Evolutionary conservation across 2,329 filamentous ascomycete genomes (phyloP), one percentile per base, ranked within the genome.

Genomic region (Tolypocladium sp.): DNA sequence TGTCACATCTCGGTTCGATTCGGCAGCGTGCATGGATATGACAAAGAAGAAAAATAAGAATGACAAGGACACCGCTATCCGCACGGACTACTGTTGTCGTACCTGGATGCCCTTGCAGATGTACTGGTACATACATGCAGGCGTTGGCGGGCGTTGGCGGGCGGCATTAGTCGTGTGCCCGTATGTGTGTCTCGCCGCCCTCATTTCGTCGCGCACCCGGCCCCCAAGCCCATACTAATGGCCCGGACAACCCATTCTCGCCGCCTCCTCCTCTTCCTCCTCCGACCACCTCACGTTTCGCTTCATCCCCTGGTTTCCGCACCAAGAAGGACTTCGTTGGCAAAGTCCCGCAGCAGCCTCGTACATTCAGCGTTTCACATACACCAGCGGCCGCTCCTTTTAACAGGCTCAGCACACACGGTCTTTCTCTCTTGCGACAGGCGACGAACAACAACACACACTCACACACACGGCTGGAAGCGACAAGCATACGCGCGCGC

Each of bases 291-390:
- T 58, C 62, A 61, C 60, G 56, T 58, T 63, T 63, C 60, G 60
- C 59, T 63, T 66, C 62, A 62, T 61, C 54, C 61, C 60, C 44
- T 57, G 61, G 55, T 59, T 61, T 60, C 60, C 62, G 63, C 62
- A 61, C 63, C 63, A 61, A 67, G 33, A 58, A 58, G 60, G 71
- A 72, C 80, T 82, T 82, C 80, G 80, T 82, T 82, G 80, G 80
- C 80, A 82, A 77, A 82, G 80, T 80, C 78, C 74, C 63, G 55
- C 56, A 15, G 20, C 20, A 6, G 10, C 30, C 49, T 58, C 65
- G 55, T 65, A 63, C 60, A 57, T 64, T 67, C 52, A 61, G 64
- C 63, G 63, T 63, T 62, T 67, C 53, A 61, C 56, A 17, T 56
- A 25, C 30, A 46, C 22, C 30, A 20, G 1, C 38, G 20, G 17